phyloP scores from a whole-genome alignment of 1,139 yeast genomes.

The Magnusiomyces suaveolens region DNA sequence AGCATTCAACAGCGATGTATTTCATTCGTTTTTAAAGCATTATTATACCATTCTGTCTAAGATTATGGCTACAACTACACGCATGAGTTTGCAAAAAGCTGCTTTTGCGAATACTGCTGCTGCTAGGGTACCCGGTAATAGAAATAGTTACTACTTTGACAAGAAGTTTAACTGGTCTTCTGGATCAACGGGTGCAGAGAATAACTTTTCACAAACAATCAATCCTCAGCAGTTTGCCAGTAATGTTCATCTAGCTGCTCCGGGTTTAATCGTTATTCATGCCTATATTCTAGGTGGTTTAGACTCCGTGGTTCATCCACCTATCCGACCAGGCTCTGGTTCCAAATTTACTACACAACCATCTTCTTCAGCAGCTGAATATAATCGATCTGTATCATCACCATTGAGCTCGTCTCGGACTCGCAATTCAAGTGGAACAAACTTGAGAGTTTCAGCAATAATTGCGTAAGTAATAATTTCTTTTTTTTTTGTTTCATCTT shows the following conservation, averaged over 20 bases:
- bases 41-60: conserved; percentile 36
- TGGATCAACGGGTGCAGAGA: not conserved
- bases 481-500: not conserved
- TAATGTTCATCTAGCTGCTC: conserved; percentile 28
- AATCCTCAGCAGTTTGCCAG: conserved; percentile 8
- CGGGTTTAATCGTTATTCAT: conserved; percentile 32
- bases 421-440: not conserved
- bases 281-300: conserved; percentile 29
- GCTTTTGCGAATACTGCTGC: not conserved
- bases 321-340: conserved; percentile 1
- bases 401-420: not conserved
- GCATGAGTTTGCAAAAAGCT: not conserved
- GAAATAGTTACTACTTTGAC: not conserved
- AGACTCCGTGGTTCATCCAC: conserved; percentile 26
- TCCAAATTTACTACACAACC: conserved; percentile 13
- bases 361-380: conserved; percentile 3
- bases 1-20: conserved; percentile 43
- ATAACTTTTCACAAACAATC: not conserved
- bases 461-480: not conserved
- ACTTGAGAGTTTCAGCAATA: not conserved
- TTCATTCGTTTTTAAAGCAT: conserved; percentile 68
- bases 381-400: not conserved
- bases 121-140: not conserved
- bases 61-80: conserved; percentile 8
- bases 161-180: not conserved